Base-by-base conservation (phyloP, 2,329 filamentous ascomycete species). In the Orbilia blumenaviensis region DNA sequence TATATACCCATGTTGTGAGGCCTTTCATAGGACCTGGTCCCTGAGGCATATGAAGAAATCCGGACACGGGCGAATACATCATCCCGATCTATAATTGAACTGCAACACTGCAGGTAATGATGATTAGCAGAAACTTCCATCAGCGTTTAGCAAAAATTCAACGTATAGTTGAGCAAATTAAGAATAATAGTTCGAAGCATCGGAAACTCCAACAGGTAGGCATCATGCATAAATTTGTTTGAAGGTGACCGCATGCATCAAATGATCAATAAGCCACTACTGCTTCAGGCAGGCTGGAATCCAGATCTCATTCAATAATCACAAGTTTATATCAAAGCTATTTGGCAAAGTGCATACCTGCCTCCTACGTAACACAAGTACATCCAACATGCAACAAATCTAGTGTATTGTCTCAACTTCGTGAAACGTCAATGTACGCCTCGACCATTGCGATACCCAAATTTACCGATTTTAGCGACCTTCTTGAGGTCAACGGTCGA, bases 191-290 rank as follows among this genome's bases (percentile, higher is more conserved):
- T n/a, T n/a, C n/a, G n/a, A n/a, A n/a, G n/a, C n/a, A n/a, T n/a
- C n/a, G n/a, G 23, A 14, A 50, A 29, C 2, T 29, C 10, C 46
- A 29, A 14, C n/a, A 21, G 16, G 32, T 8, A 56, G 18, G 42
- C 32, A 34, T 56, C 18, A n/a, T 56, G 52, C 52, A 38, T 23
- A 32, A 54, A 25, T 25, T 14, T 7, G 16, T 2, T 25, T 12
- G 3, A 56, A 56, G 18, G 52, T 56, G 52, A 38, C 52, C n/a
- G 52, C 52, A 56, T 56, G 52, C 18, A 56, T 56, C 52, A 56
- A 38, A 56, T 56, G 29, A 56, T 56, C 52, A 56, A 25, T 38
- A 32, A 14, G n/a, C 16, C 18, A 23, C 25, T 56, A 23, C 52
- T 56, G 5, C 52, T 38, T 56, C 18, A 23, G 32, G 32, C 52